These are phyloP conservation scores for Eutypa lata DNA, from an alignment of 2,329 filamentous ascomycete genomes.

Conservation along the genomic window DNA sequence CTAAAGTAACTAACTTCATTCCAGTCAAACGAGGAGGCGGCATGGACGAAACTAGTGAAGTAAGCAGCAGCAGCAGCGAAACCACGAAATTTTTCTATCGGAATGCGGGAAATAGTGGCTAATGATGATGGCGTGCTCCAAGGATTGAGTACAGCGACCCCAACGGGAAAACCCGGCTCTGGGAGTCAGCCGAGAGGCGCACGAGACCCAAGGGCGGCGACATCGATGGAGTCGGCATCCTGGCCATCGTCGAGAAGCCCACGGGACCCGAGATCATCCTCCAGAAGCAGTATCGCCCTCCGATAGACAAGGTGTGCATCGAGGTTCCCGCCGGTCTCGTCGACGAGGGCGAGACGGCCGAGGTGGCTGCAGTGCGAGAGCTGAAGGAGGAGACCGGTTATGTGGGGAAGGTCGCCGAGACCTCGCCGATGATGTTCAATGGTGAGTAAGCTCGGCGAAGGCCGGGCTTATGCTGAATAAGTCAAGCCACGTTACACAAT, in stretches of 20 bases:
- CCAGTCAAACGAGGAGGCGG: conserved; percentile 50
- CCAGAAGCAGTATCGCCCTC: conserved; percentile 66
- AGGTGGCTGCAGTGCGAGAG: conserved; percentile 61
- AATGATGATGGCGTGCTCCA: background rate
- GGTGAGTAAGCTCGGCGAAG: too few species aligned
- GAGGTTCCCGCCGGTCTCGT: conserved; percentile 64
- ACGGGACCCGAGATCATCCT: conserved; percentile 56
- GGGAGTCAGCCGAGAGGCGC: conserved; percentile 71
- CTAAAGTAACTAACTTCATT: conserved; percentile 3
- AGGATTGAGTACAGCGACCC: conserved; percentile 65
- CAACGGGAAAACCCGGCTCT: conserved; percentile 55
- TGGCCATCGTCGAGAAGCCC: conserved; percentile 61
- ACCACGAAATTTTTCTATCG: too few species aligned
- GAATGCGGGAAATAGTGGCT: too few species aligned
- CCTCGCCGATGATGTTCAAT: conserved; percentile 34
- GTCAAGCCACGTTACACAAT: too few species aligned
- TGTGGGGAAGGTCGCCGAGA: conserved; percentile 49
- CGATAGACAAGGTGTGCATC: conserved; percentile 56
- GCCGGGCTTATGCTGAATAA: too few species aligned
- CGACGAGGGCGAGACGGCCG: conserved; percentile 59
- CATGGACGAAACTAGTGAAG: conserved; percentile 60
- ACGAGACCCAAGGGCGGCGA: conserved; percentile 60
- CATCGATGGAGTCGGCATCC: conserved; percentile 71
- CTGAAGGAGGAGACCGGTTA: conserved; percentile 67
- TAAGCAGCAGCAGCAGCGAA: conserved; percentile 30